Base-by-base conservation (phyloP, 768 basidiomycete species). In the Chalciporus piperatus region DNA sequence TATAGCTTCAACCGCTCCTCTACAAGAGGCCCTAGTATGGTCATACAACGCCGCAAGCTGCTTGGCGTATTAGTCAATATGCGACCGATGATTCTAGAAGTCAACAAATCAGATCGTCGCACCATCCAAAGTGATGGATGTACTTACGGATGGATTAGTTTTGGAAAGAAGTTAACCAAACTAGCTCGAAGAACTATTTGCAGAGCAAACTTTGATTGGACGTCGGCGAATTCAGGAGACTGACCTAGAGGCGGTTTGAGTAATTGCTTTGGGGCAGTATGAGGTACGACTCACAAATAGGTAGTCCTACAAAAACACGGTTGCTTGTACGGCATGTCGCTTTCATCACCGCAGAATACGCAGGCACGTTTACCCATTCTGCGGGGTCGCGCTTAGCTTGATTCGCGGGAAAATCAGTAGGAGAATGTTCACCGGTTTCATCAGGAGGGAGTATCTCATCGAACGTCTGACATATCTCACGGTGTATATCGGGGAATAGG, bases 271-370 rank as follows among this genome's bases (percentile, higher is more conserved):
- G 51, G 22, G 47, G 35, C 28, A 35, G 46, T 20, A 49, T 14
- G 27, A 39, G 41, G 46, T 16, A 41, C 41, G 32, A 61, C 68
- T 47, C 48, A 76, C 76, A 73, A 42, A 73, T 49, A 12, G 71
- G 66, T 5, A 62, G 43, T 2, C 75, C 75, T 23, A 76, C 71
- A 43, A 75, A 76, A 35, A 74, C 51, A 22, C 76, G 74, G 48
- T 74, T 76, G 44, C 70, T 74, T 50, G 59, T 62, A 55, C 73
- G 70, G 58, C 66, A 68, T 47, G 67, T 66, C 48, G 70, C 67
- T 32, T 61, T 57, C 53, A 70, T 62, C 40, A 65, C 59, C 49
- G 63, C 60, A 52, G 60, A 53, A 46, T 59, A 61, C 33, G 64
- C 63, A 35, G 58, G 53, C 11, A 74, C 45, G 40, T 57, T 56